Percentiles rank a stretch among this genome's conserved stretches.
These are phyloP conservation scores for Tulasnella sp. DNA, from an alignment of 768 basidiomycete species.

Conservation along the genomic window DNA sequence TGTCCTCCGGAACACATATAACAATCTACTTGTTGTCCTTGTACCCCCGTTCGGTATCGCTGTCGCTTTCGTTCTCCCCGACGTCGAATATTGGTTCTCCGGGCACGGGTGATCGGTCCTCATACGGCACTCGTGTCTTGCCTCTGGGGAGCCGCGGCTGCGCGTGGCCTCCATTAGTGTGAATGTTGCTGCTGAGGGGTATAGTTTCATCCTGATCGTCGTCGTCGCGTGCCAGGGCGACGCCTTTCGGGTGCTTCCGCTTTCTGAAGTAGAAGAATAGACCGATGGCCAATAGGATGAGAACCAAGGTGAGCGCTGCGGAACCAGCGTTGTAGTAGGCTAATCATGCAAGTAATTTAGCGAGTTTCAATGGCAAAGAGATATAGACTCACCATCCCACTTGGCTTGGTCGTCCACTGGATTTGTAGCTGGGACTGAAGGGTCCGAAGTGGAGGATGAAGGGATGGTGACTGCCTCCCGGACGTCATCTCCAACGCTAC, in stretches of 20 bases:
- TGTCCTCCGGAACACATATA: too few relatives aligned
- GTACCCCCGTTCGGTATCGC: too few relatives aligned
- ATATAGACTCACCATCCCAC: slow-evolving; percentile 62
- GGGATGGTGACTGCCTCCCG: slow-evolving; percentile 51
- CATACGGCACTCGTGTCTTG: slow-evolving; percentile 30
- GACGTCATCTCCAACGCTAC: slow-evolving; percentile 54
- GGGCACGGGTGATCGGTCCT: slow-evolving; percentile 14
- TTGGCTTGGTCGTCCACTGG: slow-evolving; percentile 56
- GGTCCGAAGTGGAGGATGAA: slow-evolving; percentile 24
- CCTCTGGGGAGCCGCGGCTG: slow-evolving; percentile 20
- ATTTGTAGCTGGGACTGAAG: slow-evolving; percentile 29
- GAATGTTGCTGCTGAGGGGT: slow-evolving; percentile 38
- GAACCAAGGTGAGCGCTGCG: slow-evolving; percentile 65
- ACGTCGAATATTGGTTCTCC: slow-evolving; percentile 35
- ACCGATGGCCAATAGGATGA: slow-evolving; percentile 56
- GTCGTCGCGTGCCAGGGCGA: slow-evolving; percentile 23
- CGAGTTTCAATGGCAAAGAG: background rate
- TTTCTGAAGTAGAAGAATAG: slow-evolving; percentile 70
- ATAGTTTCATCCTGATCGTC: slow-evolving; percentile 54
- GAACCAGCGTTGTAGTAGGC: slow-evolving; percentile 95
- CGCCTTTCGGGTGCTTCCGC: slow-evolving; percentile 28
- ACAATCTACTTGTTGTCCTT: too few relatives aligned
- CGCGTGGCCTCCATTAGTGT: slow-evolving; percentile 24
- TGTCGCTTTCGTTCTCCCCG: slow-evolving; percentile 33
- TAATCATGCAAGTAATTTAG: slow-evolving; percentile 25